These are phyloP conservation scores for Phoma sp. DNA, from an alignment of 2,329 filamentous ascomycete species.

Conservation along the genomic window DNA sequence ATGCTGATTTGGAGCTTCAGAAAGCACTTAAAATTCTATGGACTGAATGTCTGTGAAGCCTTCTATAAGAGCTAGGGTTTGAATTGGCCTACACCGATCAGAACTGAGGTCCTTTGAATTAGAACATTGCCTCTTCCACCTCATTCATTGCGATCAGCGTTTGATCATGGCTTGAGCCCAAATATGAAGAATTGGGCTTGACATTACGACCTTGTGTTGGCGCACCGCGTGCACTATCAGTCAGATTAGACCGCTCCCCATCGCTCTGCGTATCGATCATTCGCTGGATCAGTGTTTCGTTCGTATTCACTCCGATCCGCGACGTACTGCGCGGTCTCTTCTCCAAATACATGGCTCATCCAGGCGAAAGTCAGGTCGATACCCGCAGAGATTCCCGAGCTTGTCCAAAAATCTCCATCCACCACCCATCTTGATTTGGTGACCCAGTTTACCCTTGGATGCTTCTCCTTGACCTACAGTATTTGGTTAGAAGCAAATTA, in stretches of 20 bases:
- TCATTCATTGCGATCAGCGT: no score
- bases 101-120: no score
- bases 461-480: constrained; percentile 51
- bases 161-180: no score
- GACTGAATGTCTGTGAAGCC: no score
- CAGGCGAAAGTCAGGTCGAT: constrained; percentile 67
- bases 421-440: constrained; percentile 66
- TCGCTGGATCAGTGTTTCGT: constrained; percentile 56
- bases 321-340: constrained; percentile 55
- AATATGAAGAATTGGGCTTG: no score
- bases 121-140: no score
- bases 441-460: constrained; percentile 65
- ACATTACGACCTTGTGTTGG: no score
- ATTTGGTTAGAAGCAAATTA: neutral
- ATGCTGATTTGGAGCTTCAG: no score
- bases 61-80: no score
- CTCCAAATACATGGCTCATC: constrained; percentile 61
- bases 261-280: constrained; percentile 62
- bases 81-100: no score
- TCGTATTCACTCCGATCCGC: constrained; percentile 65
- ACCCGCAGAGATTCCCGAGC: constrained; percentile 67
- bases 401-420: constrained; percentile 71
- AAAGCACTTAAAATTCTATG: no score
- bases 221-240: neutral
- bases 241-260: constrained; percentile 32